Conservation (phyloP, 805 yeast species). For the Saturnispora zaruensis region DNA sequence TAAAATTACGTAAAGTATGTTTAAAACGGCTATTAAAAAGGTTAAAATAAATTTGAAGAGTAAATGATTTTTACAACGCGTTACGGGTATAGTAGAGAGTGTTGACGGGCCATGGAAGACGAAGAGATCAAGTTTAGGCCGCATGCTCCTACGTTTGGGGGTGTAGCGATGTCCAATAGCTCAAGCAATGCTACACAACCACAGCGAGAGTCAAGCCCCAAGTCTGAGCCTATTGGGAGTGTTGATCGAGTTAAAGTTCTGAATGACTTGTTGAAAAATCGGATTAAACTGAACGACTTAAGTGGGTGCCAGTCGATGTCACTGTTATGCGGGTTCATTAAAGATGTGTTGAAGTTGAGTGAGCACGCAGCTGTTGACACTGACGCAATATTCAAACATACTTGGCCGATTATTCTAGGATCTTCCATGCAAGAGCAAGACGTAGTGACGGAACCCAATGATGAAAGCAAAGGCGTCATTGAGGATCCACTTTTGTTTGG, state of each 20-base stretch:
- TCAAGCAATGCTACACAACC: conserved; percentile 2
- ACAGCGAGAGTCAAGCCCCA: conserved; percentile 1
- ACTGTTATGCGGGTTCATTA: conserved; percentile 20
- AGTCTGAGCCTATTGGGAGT: background rate
- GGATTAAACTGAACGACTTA: conserved; percentile 18
- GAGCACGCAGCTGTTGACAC: background rate
- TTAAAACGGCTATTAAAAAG: conserved; percentile 1
- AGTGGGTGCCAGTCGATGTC: conserved; percentile 25
- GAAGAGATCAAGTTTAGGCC: conserved; percentile 11
- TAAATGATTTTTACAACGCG: background rate
- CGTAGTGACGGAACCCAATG: background rate
- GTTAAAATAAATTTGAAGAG: background rate
- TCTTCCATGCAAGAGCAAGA: background rate
- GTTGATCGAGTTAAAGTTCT: conserved; percentile 30
- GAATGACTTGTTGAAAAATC: conserved; percentile 15
- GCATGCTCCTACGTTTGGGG: conserved; percentile 21
- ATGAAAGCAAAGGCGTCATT: background rate
- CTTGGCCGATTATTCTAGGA: background rate
- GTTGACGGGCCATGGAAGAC: conserved; percentile 3
- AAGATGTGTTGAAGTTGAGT: conserved; percentile 20
- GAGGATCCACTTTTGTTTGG: background rate
- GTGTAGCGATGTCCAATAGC: conserved; percentile 3
- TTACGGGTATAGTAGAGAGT: background rate
- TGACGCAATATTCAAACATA: conserved; percentile 2
- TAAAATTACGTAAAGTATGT: background rate